Conservation (phyloP, 1,139 yeast genomes). For the Geotrichum phurueaensis region DNA sequence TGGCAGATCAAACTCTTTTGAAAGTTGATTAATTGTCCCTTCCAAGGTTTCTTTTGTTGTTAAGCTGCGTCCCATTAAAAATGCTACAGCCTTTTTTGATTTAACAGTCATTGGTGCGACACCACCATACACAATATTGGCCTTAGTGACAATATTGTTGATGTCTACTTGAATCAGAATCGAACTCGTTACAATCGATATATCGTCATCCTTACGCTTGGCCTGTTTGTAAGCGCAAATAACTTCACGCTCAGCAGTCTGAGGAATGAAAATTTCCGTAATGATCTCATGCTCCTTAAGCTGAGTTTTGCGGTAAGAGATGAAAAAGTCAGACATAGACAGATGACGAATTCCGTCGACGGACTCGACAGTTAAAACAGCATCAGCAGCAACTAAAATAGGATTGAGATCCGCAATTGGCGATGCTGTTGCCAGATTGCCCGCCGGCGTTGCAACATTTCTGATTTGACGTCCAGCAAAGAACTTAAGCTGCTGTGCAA, state of each 20-base stretch:
- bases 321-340: constrained; percentile 39
- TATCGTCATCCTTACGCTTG: constrained; percentile 45
- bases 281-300: constrained; percentile 36
- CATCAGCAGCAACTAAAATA: constrained; percentile 40
- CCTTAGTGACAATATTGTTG: constrained; percentile 24
- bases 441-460: constrained; percentile 46
- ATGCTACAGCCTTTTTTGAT: constrained; percentile 34
- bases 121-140: constrained; percentile 42
- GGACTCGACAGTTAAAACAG: constrained; percentile 36
- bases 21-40: constrained; percentile 31
- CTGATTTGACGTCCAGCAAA: constrained; percentile 46
- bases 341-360: constrained; percentile 27
- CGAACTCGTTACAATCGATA: constrained; percentile 43
- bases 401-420: constrained; percentile 46
- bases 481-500: constrained; percentile 40
- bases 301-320: constrained; percentile 40
- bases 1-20: constrained; percentile 37
- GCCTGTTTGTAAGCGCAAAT: constrained; percentile 42
- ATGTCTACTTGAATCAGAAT: constrained; percentile 28
- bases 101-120: constrained; percentile 43
- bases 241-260: constrained; percentile 30
- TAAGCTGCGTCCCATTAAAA: constrained; percentile 30
- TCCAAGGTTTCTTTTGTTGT: constrained; percentile 28
- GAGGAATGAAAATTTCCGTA: constrained; percentile 38
- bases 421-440: constrained; percentile 46